Evolutionary conservation across 2,329 filamentous ascomycete species (phyloP), one percentile per base, ranked within the genome.

Genomic region (Hypomyces perniciosus): DNA sequence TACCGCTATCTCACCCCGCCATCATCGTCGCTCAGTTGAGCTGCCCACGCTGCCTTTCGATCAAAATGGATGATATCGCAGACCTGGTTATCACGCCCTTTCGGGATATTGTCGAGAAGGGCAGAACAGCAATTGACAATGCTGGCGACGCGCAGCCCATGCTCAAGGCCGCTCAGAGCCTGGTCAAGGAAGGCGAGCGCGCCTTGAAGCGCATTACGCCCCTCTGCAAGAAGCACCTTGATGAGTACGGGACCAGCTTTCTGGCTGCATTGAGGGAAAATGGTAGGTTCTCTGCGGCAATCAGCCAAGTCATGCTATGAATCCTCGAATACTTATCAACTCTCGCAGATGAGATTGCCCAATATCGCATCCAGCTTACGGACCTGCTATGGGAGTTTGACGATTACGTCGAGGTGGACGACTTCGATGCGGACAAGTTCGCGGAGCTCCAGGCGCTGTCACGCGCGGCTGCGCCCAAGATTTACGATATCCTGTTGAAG

Each of bases 361-460:
- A 69, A 41, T 74, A 71, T 52, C 70, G 77, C 42, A 66, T 68
- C 13, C 68, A 74, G 50, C 65, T 82, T 38, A 74, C 70, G 52
- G 71, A 76, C 43, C 58, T 79, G 27, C 63, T 81, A 6, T 82
- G 77, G 72, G 78, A 77, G 46, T 80, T 82, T 56, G 79, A 82
- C 50, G 78, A 81, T 48, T 79, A 69, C 55, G 63, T 75, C 54
- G 74, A 78, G 45, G 57, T 65, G 10, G 72, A 77, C 33, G 68
- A 68, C 27, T 81, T 81, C 54, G 75, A 80, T n/a, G 62, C 66
- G 28, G 68, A 68, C 13, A 77, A 75, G 54, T 81, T 75, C 48
- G 62, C 67, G 13, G 70, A 76, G 55, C 65, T 81, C 4, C 74
- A 76, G 57, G 69, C 69, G 35, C 58, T 72, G 5, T 76, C 75